Evolutionary conservation across 2,329 filamentous ascomycete species (phyloP), one percentile per base, ranked within the genome.

Genomic region (Huntiella omanensis): DNA sequence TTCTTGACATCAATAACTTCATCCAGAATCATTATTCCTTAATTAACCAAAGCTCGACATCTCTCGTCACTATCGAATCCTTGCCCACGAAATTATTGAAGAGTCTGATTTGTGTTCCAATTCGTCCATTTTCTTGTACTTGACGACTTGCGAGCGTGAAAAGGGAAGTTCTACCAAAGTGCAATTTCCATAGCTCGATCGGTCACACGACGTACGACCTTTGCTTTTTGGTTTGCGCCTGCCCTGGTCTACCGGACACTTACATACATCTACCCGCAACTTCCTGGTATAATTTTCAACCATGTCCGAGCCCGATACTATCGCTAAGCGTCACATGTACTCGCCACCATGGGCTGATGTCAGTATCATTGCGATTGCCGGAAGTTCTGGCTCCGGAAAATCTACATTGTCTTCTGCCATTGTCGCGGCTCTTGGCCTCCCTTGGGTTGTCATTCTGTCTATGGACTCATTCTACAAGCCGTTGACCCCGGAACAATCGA

Each of bases 391-490:
- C 37, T 96, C 88, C 19, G 63, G 88, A 49, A 98, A 98, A 68
- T 95, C 88, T 5, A 95, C 87, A 5, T 67, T 98, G 46, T 87
- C 91, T 32, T 75, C 92, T 59, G 85, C 88, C 52, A 94, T 98
- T 55, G 83, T 96, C 53, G 80, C 75, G 55, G 80, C 83, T 56
- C 67, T 98, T 55, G 94, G 91, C 62, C 66, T 98, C 52, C 91
- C 91, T 48, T 98, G 91, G 88, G 91, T 98, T 51, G 87, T 95
- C 43, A 95, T 98, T 62, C 64, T 98, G 55, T 93, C 87, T 37
- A 96, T 98, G 80, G 91, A 98, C 62, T 95, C 88, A 10, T 98
- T 94, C 62, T 98, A 98, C 66, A 96, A 95, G 64, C 81, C 80
- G 13, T 66, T 98, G 54, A 81, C 75, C 13, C 69, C 77, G 2